phyloP scores from a whole-genome alignment of 257 asterid species.

The Agastache rugosa region DNA sequence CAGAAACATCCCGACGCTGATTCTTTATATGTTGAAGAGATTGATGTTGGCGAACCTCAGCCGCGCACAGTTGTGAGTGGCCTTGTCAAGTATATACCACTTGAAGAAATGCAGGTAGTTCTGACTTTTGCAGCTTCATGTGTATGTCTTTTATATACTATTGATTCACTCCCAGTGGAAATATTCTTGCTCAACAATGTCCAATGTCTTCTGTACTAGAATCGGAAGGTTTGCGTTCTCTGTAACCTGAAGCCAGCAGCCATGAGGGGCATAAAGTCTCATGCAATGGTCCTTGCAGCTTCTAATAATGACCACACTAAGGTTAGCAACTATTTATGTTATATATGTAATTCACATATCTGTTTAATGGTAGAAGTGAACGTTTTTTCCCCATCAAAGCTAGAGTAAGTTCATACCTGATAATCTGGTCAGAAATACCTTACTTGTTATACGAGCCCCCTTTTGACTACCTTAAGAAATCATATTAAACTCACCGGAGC shows the following conservation, averaged over 20 bases:
- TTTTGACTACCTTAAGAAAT: not conserved
- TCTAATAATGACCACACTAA: conserved; percentile 71
- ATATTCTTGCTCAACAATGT: conserved; percentile 11
- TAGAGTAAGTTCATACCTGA: not conserved
- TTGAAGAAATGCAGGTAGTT: conserved; percentile 92
- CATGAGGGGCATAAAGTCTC: conserved; percentile 96
- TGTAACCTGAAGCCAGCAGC: conserved; percentile 94
- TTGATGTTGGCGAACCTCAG: conserved; percentile 89
- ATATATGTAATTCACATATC: conserved; percentile 5
- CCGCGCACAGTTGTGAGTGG: conserved; percentile 99
- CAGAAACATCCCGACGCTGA: conserved; percentile 96
- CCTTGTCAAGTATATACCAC: conserved; percentile 85
- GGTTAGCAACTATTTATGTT: conserved; percentile 49
- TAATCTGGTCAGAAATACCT: not conserved
- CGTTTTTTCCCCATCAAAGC: not conserved
- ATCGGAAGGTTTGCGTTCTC: conserved; percentile 94
- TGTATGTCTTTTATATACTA: conserved; percentile 13
- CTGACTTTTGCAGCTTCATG: conserved; percentile 9
- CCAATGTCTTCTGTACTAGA: conserved; percentile 49
- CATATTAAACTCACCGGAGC: not conserved
- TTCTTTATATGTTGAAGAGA: conserved; percentile 94
- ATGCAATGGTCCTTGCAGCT: conserved; percentile 99
- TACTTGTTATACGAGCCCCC: not conserved
- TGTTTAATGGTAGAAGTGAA: not conserved
- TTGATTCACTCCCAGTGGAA: conserved; percentile 3